Evolutionary conservation across 441 rosid species (phyloP), one percentile per base, ranked within the genome.

Genomic region (Syzygium malaccense): DNA sequence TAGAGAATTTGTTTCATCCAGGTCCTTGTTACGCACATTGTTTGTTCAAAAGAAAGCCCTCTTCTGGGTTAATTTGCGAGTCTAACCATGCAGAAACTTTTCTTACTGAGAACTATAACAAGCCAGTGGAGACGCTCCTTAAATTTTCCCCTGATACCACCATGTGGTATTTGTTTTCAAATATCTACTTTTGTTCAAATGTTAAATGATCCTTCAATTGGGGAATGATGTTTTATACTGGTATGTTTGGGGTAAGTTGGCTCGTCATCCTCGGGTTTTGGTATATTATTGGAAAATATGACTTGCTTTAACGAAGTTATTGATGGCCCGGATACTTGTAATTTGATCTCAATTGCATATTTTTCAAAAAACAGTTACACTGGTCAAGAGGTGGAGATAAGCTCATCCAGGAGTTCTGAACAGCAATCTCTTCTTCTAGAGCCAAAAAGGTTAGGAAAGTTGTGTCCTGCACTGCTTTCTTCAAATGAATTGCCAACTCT

Each of bases 401-500:
- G 92, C 88, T 91, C 94, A 83, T 90, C 91, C 28, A 91, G 88
- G 91, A 91, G 87, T 68, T 90, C 89, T 13, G 93, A 94, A 88
- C 93, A 92, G 88, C 96, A 93, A 87, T 49, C 91, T 85, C 94
- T 93, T 91, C 93, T 94, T 80, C 89, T 93, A 88, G 94, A 94
- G 57, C 91, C 96, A 55, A 93, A 92, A 94, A 94, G 97, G 98
- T 93, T 87, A 90, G 90, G 45, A 49, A 68, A 84, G 83, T 75
- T 75, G 11, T 75, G 51, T 75, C n/a, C 83, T 37, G 83, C 83
- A 75, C 51, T 75, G 83, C 83, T 51, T 75, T 75, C 83, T 41
- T 41, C 83, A 23, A 41, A 75, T 75, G 83, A 75, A 75, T 41
- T 75, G 83, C 83, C 83, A 41, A 45, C 83, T 75, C 83, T 75